Base-by-base conservation (phyloP, 768 basidiomycete species). In the Asterophora parasitica region DNA sequence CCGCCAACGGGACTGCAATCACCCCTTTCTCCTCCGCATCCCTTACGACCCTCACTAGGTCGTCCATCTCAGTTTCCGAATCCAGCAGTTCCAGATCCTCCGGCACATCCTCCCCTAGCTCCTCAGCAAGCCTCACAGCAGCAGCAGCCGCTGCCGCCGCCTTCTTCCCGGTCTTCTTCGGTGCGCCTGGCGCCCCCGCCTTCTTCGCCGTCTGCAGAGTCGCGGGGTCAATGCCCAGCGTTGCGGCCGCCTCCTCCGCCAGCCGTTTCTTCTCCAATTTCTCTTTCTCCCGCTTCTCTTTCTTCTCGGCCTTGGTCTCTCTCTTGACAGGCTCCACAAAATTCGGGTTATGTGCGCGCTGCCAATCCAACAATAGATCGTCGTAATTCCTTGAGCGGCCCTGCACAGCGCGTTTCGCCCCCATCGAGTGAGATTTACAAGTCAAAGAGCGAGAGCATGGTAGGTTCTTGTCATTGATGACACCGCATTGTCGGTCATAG, bases 381-480 rank as follows among this genome's bases (percentile, higher is more conserved):
- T 96, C 93, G 61, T 92, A 98, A 6, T 70, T 64, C 44, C 85
- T 78, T 0, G 89, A 88, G 4, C 95, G 89, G 28, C 91, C 91
- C 52, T 79, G 77, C 1, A 99, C 94, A 7, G 88, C 81, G 13
- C 95, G 87, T 66, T 99, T 99, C 9, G 92, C 88, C 11, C 92
- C 92, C 85, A 99, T 95, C 2, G 91, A 87, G 63, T 99, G 95
- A 4, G 95, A 92, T 67, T 99, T 99, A 73, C 95, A 99, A 0
- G 95, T 97, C 31, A 99, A 77, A 6, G 92, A 92, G 20, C 95
- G 88, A 10, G 92, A 92, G 62, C 95, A 99, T 0, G 91, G 92
- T 6, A 92, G 70, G 36, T 78, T 78, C 65, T 96, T 96, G 69
- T 95, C 93, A 68, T 95, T 97, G 64, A 96, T 95, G 31, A 98